These are phyloP conservation scores for Wickerhamomyces sp. DNA, from an alignment of 1,139 yeast genomes.

Conservation along the genomic window DNA sequence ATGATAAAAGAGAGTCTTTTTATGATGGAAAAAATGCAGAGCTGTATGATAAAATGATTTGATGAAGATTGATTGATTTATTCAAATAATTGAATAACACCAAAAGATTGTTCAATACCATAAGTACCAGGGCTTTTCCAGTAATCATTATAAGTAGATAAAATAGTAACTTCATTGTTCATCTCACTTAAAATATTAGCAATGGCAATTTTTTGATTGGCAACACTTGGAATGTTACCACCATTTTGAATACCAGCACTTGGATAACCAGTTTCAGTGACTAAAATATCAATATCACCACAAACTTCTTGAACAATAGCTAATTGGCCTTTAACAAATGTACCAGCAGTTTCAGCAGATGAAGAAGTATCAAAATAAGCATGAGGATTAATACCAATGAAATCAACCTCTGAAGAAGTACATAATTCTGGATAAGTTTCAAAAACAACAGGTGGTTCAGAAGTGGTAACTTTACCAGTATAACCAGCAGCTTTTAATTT, in stretches of 20 bases:
- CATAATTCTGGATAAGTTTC: conserved; percentile 63
- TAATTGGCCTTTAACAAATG: conserved; percentile 63
- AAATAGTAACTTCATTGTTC: conserved; percentile 56
- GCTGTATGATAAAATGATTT: too few species aligned
- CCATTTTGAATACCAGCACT: conserved; percentile 69
- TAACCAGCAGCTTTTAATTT: conserved; percentile 64
- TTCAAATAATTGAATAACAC: conserved; percentile 38
- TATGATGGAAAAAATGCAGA: too few species aligned
- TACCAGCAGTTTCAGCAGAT: conserved; percentile 64
- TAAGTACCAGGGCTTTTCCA: conserved; percentile 89
- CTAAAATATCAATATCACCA: conserved; percentile 40
- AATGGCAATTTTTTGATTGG: conserved; percentile 69
- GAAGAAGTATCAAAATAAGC: conserved; percentile 69
- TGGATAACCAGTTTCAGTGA: conserved; percentile 92
- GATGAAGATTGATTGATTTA: neutral
- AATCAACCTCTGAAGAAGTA: conserved; percentile 55
- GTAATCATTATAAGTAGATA: conserved; percentile 72
- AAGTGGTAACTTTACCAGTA: conserved; percentile 70
- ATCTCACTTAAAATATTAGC: conserved; percentile 51
- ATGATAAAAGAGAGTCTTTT: neutral
- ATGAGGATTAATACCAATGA: conserved; percentile 83
- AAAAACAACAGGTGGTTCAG: conserved; percentile 83
- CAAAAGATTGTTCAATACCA: conserved; percentile 84
- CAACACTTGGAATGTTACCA: conserved; percentile 60
- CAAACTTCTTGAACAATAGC: conserved; percentile 47